Conservation (phyloP, 2,329 filamentous ascomycete genomes). For the Sphaerulina populicola region DNA sequence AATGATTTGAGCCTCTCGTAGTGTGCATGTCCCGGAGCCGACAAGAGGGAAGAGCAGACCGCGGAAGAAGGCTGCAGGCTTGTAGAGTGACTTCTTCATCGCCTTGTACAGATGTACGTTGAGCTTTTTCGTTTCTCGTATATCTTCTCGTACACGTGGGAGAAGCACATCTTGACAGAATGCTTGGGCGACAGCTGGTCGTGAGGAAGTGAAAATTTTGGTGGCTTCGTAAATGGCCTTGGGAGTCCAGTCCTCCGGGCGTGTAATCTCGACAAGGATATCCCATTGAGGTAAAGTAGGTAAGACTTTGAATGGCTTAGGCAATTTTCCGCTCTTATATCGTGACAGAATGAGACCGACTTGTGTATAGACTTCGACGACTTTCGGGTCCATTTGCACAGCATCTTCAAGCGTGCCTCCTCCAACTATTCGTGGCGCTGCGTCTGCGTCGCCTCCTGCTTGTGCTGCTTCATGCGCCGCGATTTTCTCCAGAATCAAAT, state of each 20-base stretch:
- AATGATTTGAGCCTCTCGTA: conserved; percentile 87
- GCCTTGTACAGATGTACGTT: conserved; percentile 94
- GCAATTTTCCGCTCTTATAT: conserved; percentile 92
- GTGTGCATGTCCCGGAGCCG: conserved; percentile 73
- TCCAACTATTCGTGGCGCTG: conserved; percentile 48
- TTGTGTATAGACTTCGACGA: conserved; percentile 90
- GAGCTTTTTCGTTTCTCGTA: conserved; percentile 86
- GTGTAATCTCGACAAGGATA: conserved; percentile 74
- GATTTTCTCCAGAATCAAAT: conserved; percentile 90
- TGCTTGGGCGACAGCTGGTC: conserved; percentile 67
- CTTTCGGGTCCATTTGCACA: conserved; percentile 79
- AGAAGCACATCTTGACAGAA: conserved; percentile 84
- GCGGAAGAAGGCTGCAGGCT: conserved; percentile 94
- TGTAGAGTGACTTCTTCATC: conserved; percentile 86
- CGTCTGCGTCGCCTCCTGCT: conserved; percentile 44
- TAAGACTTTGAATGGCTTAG: conserved; percentile 95
- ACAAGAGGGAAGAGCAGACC: conserved; percentile 89
- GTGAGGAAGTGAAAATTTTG: conserved; percentile 80
- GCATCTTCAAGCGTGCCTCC: conserved; percentile 65
- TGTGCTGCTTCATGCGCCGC: conserved; percentile 74
- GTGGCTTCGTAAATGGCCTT: conserved; percentile 85
- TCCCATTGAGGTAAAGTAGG: conserved; percentile 90
- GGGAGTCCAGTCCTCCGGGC: conserved; percentile 67
- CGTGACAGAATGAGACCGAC: conserved; percentile 80
- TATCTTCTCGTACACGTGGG: conserved; percentile 85